Base-by-base conservation (phyloP, 805 yeast species). In the Suhomyces canberraensis region DNA sequence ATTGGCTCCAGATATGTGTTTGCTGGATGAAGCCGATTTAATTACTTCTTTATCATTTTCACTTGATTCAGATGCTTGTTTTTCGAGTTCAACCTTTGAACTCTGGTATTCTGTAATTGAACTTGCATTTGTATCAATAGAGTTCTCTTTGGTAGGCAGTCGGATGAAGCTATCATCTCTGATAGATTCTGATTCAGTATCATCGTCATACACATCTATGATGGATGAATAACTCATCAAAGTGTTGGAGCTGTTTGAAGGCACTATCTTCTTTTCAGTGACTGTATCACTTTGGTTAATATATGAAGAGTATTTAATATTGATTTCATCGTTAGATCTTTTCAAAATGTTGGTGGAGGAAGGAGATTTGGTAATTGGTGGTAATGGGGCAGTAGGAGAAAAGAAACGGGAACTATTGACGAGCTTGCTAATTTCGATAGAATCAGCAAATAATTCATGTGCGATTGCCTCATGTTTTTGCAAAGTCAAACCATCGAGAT, bases 201-300 rank as follows among this genome's bases (percentile, higher is more conserved):
- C 50, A 30, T 46, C 48, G 15, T 58, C 64, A 41, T 62, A 62
- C 7, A 51, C 47, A 18, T 58, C 64, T 27, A 61, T 56, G 11
- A 62, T 39, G 14, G 63, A 58, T 2, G 54, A 33, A 40, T 58
- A 54, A 26, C 62, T 60, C 14, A 42, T 31, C 9, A 60, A 30
- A 1, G 61, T 51, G 28, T 46, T 51, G 24, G 51, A 39, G 33
- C 62, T 58, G 6, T 22, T 37, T 14, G 58, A 49, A 11, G 40
- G 35, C 9, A 41, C 40, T 19, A 48, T 29, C 32, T 31, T 40
- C 33, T 33, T 40, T 16, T 9, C 29, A n/a, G 20, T 22, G 8
- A 26, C n/a, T 7, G 17, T 20, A 5, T 36, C 36, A 3, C 19
- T 6, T 25, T 45, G 47, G 8, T 46, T 35, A 17, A 45, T 48